These are phyloP conservation scores for Chrysoporthe cubensis DNA, from an alignment of 2,329 filamentous ascomycete genomes.

Conservation along the genomic window DNA sequence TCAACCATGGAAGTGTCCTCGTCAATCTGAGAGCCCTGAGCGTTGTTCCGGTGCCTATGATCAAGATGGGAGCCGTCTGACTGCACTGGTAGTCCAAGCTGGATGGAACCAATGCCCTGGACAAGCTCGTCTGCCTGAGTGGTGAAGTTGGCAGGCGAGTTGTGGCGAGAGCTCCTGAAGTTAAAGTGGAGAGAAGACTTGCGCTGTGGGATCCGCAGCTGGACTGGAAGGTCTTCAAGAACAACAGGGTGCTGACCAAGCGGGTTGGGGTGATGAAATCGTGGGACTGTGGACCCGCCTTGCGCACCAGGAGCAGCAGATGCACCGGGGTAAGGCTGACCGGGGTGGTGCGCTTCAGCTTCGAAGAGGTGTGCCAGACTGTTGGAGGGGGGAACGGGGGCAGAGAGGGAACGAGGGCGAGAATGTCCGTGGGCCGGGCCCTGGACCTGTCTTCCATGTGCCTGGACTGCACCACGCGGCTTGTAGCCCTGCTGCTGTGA, in stretches of 20 bases:
- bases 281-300: background rate
- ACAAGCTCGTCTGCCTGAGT: slow-evolving; percentile 11
- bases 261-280: slow-evolving; percentile 21
- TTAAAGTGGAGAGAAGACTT: slow-evolving; percentile 20
- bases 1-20: background rate
- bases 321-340: background rate
- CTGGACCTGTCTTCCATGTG: background rate
- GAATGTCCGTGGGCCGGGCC: background rate
- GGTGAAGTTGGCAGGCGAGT: background rate
- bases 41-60: background rate
- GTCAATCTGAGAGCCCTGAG: background rate
- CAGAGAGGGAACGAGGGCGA: slow-evolving; percentile 19
- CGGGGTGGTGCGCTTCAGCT: background rate
- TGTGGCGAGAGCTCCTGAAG: slow-evolving; percentile 4
- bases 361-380: background rate
- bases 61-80: background rate
- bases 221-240: background rate
- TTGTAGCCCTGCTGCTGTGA: background rate
- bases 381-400: background rate
- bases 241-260: slow-evolving; percentile 24
- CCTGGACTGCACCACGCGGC: background rate
- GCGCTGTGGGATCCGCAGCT: slow-evolving; percentile 17
- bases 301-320: background rate
- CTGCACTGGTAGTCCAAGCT: background rate
- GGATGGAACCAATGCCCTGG: slow-evolving; percentile 8